These are phyloP conservation scores for Camptophora hylomeconis DNA, from an alignment of 2,329 filamentous ascomycete species.

Conservation along the genomic window DNA sequence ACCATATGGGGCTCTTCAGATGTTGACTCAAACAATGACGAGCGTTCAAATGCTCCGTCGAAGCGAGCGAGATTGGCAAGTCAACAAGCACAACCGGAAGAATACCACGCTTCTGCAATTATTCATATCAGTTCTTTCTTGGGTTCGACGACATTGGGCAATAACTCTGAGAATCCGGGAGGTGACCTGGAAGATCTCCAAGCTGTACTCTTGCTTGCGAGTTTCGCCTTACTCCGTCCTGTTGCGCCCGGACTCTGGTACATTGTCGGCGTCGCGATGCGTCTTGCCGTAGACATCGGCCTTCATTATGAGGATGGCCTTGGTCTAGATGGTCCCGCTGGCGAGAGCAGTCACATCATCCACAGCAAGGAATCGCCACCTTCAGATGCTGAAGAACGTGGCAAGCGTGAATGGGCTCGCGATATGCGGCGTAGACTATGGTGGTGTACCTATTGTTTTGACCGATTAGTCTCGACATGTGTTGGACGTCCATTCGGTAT, in stretches of 20 bases:
- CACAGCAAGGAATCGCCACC: slow-evolving; percentile 7
- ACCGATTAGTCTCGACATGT: slow-evolving; percentile 87
- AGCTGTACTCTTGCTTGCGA: slow-evolving; percentile 78
- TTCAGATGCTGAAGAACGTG: slow-evolving; percentile 43
- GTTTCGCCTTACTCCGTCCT: slow-evolving; percentile 79
- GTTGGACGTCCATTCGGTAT: slow-evolving; percentile 89
- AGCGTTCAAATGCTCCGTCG: slow-evolving; percentile 20
- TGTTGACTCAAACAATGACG: slow-evolving; percentile 16
- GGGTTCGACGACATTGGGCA: slow-evolving; percentile 46
- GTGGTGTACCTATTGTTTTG: slow-evolving; percentile 96
- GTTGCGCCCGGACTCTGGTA: slow-evolving; percentile 95
- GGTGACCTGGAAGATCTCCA: slow-evolving; percentile 87
- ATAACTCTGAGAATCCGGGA: slow-evolving; percentile 52
- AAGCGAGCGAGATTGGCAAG: slow-evolving; percentile 42
- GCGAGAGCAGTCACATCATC: slow-evolving; percentile 7
- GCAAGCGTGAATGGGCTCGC: slow-evolving; percentile 67
- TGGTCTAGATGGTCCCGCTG: slow-evolving; percentile 39
- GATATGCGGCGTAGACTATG: slow-evolving; percentile 78
- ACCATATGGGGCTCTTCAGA: slow-evolving; percentile 54
- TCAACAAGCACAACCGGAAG: slow-evolving; percentile 68
- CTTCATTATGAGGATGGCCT: slow-evolving; percentile 84
- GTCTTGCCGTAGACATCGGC: slow-evolving; percentile 80
- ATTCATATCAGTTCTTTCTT: slow-evolving; percentile 81
- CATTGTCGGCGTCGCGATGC: slow-evolving; percentile 85
- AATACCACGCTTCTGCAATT: slow-evolving; percentile 91